Evolutionary conservation across 805 yeast species (phyloP).

Genomic region (Debaryomyces castellii): DNA sequence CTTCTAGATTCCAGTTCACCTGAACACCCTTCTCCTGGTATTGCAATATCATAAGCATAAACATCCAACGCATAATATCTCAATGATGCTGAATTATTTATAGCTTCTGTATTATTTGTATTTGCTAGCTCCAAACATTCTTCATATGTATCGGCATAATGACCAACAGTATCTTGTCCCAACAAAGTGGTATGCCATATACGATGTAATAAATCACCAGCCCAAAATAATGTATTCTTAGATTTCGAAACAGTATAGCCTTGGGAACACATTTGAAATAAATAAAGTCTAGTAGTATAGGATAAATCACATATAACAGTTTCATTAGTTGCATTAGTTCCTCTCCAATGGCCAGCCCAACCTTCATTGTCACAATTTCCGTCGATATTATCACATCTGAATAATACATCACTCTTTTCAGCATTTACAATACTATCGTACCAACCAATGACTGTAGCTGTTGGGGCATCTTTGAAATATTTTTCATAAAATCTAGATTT

Average conservation of each 20-base stretch:
- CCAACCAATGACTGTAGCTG: conserved; percentile 35
- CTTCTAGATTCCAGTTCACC: conserved; percentile 4
- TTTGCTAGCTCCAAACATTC: conserved; percentile 34
- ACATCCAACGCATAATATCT: conserved; percentile 16
- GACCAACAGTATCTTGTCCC: conserved; percentile 31
- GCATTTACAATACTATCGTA: conserved; percentile 30
- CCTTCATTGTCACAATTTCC: conserved; percentile 31
- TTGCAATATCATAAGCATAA: conserved; percentile 17
- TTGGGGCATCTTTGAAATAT: conserved; percentile 38
- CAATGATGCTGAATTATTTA: conserved; percentile 27
- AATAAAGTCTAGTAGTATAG: conserved; percentile 27
- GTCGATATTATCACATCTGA: conserved; percentile 42
- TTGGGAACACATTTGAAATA: conserved; percentile 31
- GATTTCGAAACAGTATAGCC: conserved; percentile 29
- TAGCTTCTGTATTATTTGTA: conserved; percentile 29
- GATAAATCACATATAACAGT: conserved; percentile 42
- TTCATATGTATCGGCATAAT: conserved; percentile 33
- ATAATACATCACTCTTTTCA: conserved; percentile 29
- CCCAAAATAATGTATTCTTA: conserved; percentile 25
- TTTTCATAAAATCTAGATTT: conserved; percentile 28
- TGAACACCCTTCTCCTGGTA: conserved; percentile 19
- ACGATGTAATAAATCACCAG: conserved; percentile 40
- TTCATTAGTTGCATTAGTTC: conserved; percentile 30
- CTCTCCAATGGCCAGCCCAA: conserved; percentile 43
- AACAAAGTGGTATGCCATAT: conserved; percentile 32